These are phyloP conservation scores for Kappamyces sp. DNA, from an alignment of 192 early-diverging fungal genomes.

Conservation along the genomic window DNA sequence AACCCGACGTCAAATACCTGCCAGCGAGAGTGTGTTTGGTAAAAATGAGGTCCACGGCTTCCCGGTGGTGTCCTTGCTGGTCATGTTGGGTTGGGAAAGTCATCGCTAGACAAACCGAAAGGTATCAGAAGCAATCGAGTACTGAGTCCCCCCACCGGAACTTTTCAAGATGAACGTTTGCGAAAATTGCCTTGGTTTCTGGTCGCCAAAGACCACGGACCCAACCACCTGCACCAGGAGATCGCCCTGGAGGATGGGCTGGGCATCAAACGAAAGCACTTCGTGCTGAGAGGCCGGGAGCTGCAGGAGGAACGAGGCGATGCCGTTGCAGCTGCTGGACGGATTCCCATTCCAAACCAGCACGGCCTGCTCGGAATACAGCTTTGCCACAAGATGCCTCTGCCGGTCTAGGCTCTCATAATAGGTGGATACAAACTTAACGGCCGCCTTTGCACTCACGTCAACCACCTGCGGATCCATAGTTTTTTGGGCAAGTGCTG, in stretches of 20 bases:
- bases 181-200: constrained; percentile 5
- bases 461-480: constrained; percentile 5
- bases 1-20: background rate
- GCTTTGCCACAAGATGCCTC: background rate
- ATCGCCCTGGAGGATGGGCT: constrained; percentile 4
- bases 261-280: constrained; percentile 11
- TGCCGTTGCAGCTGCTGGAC: background rate
- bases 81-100: background rate
- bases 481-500: background rate
- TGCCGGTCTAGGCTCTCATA: background rate
- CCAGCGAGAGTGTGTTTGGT: background rate
- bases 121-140: constrained; percentile 3
- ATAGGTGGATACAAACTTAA: constrained; percentile 5
- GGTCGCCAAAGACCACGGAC: background rate
- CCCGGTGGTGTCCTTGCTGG: background rate
- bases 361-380: constrained; percentile 2
- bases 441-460: constrained; percentile 4
- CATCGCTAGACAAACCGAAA: constrained; percentile 7
- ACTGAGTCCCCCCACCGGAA: background rate
- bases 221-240: constrained; percentile 1
- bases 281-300: constrained; percentile 1
- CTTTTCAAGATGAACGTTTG: constrained; percentile 5
- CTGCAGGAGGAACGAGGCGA: background rate
- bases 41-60: background rate
- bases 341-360: constrained; percentile 16